Conservation (phyloP, 1,139 yeast genomes). For the Yamadazyma diospyri region DNA sequence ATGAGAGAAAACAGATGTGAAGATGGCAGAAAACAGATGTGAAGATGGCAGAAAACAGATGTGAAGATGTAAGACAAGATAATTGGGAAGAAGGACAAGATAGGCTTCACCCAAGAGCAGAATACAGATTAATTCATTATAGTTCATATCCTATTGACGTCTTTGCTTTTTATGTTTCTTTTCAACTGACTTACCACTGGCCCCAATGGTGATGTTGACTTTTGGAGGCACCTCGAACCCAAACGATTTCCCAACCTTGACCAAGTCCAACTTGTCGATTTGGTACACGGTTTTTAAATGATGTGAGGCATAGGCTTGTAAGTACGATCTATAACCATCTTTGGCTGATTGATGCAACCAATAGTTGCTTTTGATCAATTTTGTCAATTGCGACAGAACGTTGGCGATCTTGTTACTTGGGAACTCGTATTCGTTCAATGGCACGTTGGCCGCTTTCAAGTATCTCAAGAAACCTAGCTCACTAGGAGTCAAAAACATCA, state of each 20-base stretch:
- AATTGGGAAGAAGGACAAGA: no score
- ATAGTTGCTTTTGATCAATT: conserved; percentile 85
- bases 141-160: conserved; percentile 21
- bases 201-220: conserved; percentile 93
- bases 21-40: no score
- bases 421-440: conserved; percentile 94
- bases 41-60: no score
- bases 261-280: conserved; percentile 89
- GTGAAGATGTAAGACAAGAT: no score
- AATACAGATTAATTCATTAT: neutral
- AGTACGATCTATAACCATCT: conserved; percentile 93
- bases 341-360: conserved; percentile 94
- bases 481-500: conserved; percentile 91
- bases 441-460: conserved; percentile 94
- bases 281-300: conserved; percentile 94
- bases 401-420: conserved; percentile 92
- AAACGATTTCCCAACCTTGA: conserved; percentile 90
- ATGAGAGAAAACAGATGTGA: no score
- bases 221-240: conserved; percentile 97
- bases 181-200: conserved; percentile 69
- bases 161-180: conserved; percentile 50
- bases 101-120: no score
- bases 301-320: conserved; percentile 96
- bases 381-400: conserved; percentile 89
- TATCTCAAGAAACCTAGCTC: conserved; percentile 94